Evolutionary conservation across 352 stramenopile genomes (phyloP).

Genomic region (Phytophthora litchii): DNA sequence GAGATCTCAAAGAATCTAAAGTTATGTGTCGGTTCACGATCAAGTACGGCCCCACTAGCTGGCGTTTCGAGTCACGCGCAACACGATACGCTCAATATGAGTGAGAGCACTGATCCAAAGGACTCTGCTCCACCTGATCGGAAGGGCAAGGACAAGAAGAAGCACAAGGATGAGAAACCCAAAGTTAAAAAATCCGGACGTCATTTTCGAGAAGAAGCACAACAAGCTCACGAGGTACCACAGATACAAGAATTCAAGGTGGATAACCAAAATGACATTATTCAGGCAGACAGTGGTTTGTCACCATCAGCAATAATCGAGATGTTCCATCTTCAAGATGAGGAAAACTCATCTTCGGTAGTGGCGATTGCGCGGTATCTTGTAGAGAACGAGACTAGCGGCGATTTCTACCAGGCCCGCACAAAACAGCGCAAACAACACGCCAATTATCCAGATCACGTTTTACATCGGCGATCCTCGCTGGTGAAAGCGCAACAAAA

Average conservation of each 20-base stretch:
- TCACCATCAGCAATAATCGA: constrained; percentile 31
- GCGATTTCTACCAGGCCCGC: constrained; percentile 63
- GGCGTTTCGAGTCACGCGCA: constrained; percentile 7
- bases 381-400: constrained; percentile 64
- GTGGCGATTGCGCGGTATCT: constrained; percentile 35
- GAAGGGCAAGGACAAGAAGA: constrained; percentile 20
- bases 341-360: constrained; percentile 6
- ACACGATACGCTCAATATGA: constrained; percentile 17
- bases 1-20: constrained; percentile 8
- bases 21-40: constrained; percentile 22
- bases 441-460: not conserved
- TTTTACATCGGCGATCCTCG: constrained; percentile 13
- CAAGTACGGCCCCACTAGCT: not conserved
- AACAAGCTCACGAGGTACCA: constrained; percentile 8
- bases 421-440: constrained; percentile 18
- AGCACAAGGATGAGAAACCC: constrained; percentile 13
- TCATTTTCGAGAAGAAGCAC: constrained; percentile 21
- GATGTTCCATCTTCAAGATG: constrained; percentile 32
- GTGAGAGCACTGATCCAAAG: constrained; percentile 2
- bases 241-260: constrained; percentile 1
- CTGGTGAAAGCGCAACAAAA: constrained; percentile 21
- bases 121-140: constrained; percentile 2
- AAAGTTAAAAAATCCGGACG: constrained; percentile 25
- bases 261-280: constrained; percentile 1
- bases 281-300: constrained; percentile 19